Evolutionary conservation across 306 rosid genomes (phyloP), one percentile per base, ranked within the genome.

Genomic region (Sophora flavescens): DNA sequence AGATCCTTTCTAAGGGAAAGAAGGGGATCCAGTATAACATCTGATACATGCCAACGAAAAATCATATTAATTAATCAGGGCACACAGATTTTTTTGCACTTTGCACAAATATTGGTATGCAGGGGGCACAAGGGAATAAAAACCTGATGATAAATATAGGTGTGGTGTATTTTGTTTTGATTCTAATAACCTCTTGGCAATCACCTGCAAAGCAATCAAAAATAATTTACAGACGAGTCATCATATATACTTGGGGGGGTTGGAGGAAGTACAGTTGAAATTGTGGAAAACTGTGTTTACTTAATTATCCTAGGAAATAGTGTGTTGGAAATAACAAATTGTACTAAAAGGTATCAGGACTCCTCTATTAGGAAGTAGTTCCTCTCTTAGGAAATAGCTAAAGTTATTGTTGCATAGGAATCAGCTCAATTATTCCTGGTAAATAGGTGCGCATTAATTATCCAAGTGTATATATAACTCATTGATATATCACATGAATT

Each of bases 141-240:
- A 76, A 92, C 99, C 99, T 92, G 97, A 81, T 68, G 97, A 86
- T 73, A 95, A 80, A 83, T 92, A 95, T 51, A 95, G 75, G 82
- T 95, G 99, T 22, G 99, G 97, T 11, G 89, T 90, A 83, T 88
- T 76, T 83, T 92, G 97, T 69, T 95, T 95, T 45, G 99, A 95
- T 77, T 95, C 98, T 81, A 92, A 74, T 77, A 92, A 82, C 82
- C 97, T 95, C 83, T 79, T 92, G 72, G 97, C 99, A 36, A 95
- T 95, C 78, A 95, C 96, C 99, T 95, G 90, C 64, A 68, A 51
- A 84, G 74, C 30, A 75, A 48, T 48, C 11, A 50, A 78, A 35
- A 61, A 22, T n/a, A 18, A 78, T 68, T 26, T 58, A 69, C 54
- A 74, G 65, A 67, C 3, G 22, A 62, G 33, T 69, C 53, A 62